Percentiles rank a stretch among this genome's conserved stretches.
phyloP scores from a whole-genome alignment of 148 eudicot species.

The Cornus kousa region DNA sequence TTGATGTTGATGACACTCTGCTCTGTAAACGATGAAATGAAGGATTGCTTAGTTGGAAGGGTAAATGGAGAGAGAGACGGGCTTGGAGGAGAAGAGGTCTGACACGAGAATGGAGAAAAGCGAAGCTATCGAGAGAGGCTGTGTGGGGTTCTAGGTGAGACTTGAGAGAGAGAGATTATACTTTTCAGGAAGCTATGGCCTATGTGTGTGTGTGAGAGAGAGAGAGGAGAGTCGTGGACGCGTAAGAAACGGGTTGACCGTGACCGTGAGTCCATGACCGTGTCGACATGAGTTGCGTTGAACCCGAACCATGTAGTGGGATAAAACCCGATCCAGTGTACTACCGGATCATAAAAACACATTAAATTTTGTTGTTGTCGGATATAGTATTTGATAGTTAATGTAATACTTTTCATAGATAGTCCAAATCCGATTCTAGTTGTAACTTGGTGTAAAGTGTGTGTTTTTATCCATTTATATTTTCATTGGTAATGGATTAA shows the following conservation, averaged over 20 bases:
- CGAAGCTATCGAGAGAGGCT: constrained; percentile 15
- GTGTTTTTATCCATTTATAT: no score
- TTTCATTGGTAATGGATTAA: no score
- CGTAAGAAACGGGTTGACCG: not conserved
- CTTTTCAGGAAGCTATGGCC: constrained; percentile 10
- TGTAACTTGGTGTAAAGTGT: no score
- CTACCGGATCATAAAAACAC: no score
- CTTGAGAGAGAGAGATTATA: not conserved
- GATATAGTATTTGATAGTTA: no score
- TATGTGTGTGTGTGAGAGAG: not conserved
- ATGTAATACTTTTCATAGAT: no score
- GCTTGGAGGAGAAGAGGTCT: not conserved
- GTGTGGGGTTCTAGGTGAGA: constrained; percentile 10
- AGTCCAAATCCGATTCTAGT: no score
- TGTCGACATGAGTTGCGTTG: not conserved
- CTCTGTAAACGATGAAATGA: not conserved
- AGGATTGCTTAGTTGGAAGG: constrained; percentile 14
- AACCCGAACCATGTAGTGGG: not conserved
- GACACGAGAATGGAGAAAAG: constrained; percentile 18
- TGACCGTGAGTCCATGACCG: not conserved
- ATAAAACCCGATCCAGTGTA: no score
- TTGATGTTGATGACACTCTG: not conserved
- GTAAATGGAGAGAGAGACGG: not conserved
- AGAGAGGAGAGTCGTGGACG: not conserved
- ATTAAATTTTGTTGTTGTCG: no score